Conservation (phyloP, 108 stramenopile species). For the Nannochloropsis gaditana region DNA sequence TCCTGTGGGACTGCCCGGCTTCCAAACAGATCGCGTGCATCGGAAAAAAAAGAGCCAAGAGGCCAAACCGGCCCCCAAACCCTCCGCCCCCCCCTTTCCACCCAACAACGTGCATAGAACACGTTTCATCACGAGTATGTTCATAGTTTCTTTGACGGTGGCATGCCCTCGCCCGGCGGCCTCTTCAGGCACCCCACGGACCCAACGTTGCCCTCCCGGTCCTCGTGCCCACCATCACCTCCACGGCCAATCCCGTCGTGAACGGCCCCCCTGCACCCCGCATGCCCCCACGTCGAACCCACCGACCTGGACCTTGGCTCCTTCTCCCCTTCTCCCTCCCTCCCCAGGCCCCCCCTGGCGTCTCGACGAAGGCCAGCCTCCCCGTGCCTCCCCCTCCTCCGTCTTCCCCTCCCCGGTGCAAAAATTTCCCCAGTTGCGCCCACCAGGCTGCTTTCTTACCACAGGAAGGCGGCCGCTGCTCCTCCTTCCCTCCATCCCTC, state of each 20-base stretch:
- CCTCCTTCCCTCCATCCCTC: background rate
- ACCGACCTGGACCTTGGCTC: background rate
- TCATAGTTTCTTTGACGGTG: no score
- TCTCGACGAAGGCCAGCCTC: background rate
- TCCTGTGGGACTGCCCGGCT: no score
- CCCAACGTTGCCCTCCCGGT: background rate
- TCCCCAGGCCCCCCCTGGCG: background rate
- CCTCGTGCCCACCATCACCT: background rate
- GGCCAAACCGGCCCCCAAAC: no score
- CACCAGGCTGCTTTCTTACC: conserved; percentile 13
- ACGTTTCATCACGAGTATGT: no score
- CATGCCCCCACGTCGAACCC: background rate
- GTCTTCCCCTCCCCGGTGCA: background rate
- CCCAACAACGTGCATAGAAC: no score
- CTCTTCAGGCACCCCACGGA: background rate
- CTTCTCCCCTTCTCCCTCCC: background rate
- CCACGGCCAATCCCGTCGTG: background rate
- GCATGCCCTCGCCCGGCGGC: no score
- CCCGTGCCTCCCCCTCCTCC: background rate
- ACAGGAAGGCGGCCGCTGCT: background rate
- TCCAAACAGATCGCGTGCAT: no score
- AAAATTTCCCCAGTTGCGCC: background rate
- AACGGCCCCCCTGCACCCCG: background rate
- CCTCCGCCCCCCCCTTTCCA: no score
- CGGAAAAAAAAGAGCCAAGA: no score